Base-by-base conservation (phyloP, 345 rosid species). In the Syzygium aqueum region DNA sequence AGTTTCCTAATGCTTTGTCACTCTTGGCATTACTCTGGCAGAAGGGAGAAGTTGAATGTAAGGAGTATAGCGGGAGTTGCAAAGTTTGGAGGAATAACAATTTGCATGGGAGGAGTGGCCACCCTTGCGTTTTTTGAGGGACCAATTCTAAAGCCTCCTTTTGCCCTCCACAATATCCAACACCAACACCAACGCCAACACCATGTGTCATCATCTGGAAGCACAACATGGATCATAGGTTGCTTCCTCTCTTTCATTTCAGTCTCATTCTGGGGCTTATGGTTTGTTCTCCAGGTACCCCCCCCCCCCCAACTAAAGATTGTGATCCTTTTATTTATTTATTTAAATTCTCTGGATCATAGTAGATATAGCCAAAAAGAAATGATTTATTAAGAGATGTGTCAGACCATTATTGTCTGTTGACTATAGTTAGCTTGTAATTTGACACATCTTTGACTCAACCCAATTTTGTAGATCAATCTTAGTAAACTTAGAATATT, bases 21-120 rank as follows among this genome's bases (percentile, higher is more conserved):
- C 30, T 59, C 65, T 12, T 27, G 28, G 65, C 30, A 25, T 27
- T 11, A 13, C 23, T 77, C 23, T 57, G 83, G 77, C 84, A 89
- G 90, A 87, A 85, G 85, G 91, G 89, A 88, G 61, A 90, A 82
- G 50, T 77, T 90, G 86, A 87, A 84, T n/a, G 14, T 88, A 53
- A 90, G 73, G 63, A 85, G 46, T 1, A 57, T 85, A 17, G 86
- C 63, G 0, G 90, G 91, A 37, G 78, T 88, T 53, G 88, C 87
- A 52, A 90, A 90, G 84, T 84, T 88, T 30, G 84, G 33, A 21
- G 91, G 91, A 5, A 86, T 90, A 61, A 1, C 85, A 13, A 51
- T 83, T 23, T 87, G 89, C 89, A 16, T 89, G 10, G 88, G 51
- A 16, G 89, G 87, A 7, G 89, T 85, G 43, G 78, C 51, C 5